Evolutionary conservation across 31 red algal genomes (phyloP), one percentile per base, ranked within the genome.

Genomic region (Odonthalia washingtoniensis): DNA sequence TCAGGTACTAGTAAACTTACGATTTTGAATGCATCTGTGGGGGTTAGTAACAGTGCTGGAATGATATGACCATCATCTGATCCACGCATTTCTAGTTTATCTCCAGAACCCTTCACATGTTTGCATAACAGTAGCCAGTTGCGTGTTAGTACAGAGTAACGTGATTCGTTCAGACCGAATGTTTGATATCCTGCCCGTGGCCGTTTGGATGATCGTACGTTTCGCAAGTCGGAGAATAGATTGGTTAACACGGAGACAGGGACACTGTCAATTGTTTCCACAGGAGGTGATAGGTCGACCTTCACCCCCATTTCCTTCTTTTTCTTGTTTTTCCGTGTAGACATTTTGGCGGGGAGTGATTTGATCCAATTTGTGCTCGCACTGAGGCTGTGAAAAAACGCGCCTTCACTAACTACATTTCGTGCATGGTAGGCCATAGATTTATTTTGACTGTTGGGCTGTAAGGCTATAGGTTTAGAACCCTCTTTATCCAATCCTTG

Each of bases 41-140:
- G 90, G 26, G 90, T 81, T 39, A 92, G 53, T 46, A 92, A 1
- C 3, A 74, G 69, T 32, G 90, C 90, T 44, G 90, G 90, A 37
- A 81, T 57, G 64, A 81, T 40, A 28, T 39, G 3, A 21, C 63
- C 40, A 36, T 65, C 33, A 43, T 68, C 49, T 9, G 49, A 57
- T 57, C 12, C 12, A 57, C 49, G 49, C 21, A 21, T 57, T 57
- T 9, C 9, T 21, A 21, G 49, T 14, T 14, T 14, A 9, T 57
- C 21, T 21, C 21, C 21, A 9, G 49, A 14, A 14, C 12, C 21
- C 21, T 57, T 9, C 49, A 57, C 9, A 14, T 57, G 49, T 14
- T 57, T 9, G 21, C 49, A 57, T 9, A 57, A 21, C 21, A 14
- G 49, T 9, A 57, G 49, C 49, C 49, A 57, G 21, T 9, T 21